Evolutionary conservation across 371 early-diverging fungal species (phyloP).

Genomic region (Mortierella sp.): DNA sequence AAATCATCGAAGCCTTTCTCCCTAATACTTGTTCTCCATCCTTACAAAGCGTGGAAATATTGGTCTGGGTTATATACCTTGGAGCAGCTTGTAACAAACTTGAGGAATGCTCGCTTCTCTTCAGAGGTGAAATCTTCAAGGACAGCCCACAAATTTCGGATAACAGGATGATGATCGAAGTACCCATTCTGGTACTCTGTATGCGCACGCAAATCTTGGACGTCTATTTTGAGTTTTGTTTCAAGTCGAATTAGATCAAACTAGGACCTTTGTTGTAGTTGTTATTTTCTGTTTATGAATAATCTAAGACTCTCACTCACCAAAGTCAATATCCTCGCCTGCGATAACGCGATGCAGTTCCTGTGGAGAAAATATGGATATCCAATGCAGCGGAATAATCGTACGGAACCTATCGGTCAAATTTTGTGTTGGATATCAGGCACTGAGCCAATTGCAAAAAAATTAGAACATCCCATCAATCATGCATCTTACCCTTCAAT

Average conservation of each 20-base stretch:
- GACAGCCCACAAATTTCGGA: slow-evolving; percentile 85
- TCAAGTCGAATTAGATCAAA: too few relatives aligned
- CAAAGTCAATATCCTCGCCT: slow-evolving; percentile 79
- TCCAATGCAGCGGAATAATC: slow-evolving; percentile 75
- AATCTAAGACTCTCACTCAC: slow-evolving; percentile 50
- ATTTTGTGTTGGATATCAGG: too few relatives aligned
- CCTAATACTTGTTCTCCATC: too few relatives aligned
- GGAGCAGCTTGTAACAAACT: slow-evolving; percentile 90
- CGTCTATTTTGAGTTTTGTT: slow-evolving; percentile 59
- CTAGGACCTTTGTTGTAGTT: too few relatives aligned
- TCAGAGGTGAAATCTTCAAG: slow-evolving; percentile 72
- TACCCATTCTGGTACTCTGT: slow-evolving; percentile 91
- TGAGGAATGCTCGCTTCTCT: slow-evolving; percentile 80
- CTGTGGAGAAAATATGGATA: slow-evolving; percentile 80
- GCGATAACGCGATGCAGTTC: slow-evolving; percentile 90
- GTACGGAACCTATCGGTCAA: slow-evolving; percentile 58
- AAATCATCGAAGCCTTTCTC: too few relatives aligned
- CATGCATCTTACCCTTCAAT: slow-evolving; percentile 76
- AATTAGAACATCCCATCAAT: too few relatives aligned
- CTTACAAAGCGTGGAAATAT: too few relatives aligned
- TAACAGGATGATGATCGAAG: slow-evolving; percentile 79
- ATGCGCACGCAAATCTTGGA: slow-evolving; percentile 80
- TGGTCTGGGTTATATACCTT: too few relatives aligned
- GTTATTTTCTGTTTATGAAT: too few relatives aligned
- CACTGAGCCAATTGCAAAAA: not conserved